Conservation (phyloP, 371 early-diverging fungal genomes). For the Massospora cicadina region DNA sequence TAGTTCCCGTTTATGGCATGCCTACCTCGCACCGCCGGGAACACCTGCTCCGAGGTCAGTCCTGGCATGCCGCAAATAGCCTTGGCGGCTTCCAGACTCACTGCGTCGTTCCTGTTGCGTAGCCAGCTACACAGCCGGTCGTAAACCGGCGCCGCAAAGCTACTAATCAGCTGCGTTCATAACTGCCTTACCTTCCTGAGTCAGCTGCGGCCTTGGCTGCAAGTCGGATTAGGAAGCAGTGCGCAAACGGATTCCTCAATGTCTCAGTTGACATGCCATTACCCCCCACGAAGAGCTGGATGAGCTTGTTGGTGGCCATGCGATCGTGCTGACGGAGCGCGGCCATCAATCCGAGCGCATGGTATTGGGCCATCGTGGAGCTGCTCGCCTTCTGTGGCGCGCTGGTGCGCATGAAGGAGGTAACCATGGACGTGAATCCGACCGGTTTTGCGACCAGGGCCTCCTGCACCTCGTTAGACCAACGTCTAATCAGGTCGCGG, state of each 20-base stretch:
- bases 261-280: constrained; percentile 28
- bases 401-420: constrained; percentile 25
- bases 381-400: constrained; percentile 26
- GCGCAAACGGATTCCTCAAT: constrained; percentile 72
- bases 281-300: constrained; percentile 63
- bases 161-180: neutral
- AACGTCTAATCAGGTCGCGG: constrained; percentile 21
- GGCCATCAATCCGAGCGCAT: constrained; percentile 88
- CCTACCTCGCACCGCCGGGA: constrained; percentile 71
- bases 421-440: constrained; percentile 21
- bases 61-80: constrained; percentile 82
- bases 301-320: constrained; percentile 92
- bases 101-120: constrained; percentile 90
- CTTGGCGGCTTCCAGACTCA: constrained; percentile 92
- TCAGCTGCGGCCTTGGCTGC: constrained; percentile 88
- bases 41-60: constrained; percentile 65
- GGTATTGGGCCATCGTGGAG: constrained; percentile 82
- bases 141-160: constrained; percentile 4
- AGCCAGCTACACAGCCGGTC: constrained; percentile 74
- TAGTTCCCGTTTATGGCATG: neutral
- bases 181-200: constrained; percentile 32
- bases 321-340: constrained; percentile 88
- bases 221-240: constrained; percentile 82
- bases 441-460: constrained; percentile 51
- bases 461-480: constrained; percentile 29